These are phyloP conservation scores for Tephrocybe rancida DNA, from an alignment of 768 basidiomycete species.

Conservation along the genomic window DNA sequence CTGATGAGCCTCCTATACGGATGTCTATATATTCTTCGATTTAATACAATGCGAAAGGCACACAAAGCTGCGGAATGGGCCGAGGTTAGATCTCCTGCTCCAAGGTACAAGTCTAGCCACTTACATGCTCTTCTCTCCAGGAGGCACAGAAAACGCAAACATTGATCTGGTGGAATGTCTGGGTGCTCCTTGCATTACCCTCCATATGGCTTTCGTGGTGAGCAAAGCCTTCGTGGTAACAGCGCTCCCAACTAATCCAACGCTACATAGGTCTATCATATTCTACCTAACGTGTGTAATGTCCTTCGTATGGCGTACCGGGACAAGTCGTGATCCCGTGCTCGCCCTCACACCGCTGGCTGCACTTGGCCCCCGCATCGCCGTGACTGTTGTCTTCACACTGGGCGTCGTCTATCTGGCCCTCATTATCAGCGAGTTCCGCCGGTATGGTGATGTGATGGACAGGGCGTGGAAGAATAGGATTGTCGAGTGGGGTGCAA, in stretches of 20 bases:
- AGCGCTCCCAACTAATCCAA: not conserved
- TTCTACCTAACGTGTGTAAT: constrained; percentile 53
- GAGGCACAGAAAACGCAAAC: constrained; percentile 45
- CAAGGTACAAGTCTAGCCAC: not conserved
- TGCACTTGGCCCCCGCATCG: constrained; percentile 54
- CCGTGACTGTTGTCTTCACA: constrained; percentile 51
- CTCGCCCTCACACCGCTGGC: constrained; percentile 34
- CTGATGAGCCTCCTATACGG: constrained; percentile 57
- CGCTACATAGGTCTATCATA: constrained; percentile 46
- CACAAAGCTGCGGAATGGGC: constrained; percentile 65
- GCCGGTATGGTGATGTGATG: constrained; percentile 44
- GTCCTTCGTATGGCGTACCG: constrained; percentile 63
- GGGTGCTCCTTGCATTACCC: constrained; percentile 65
- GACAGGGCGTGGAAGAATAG: constrained; percentile 27
- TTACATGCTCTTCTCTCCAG: constrained; percentile 26
- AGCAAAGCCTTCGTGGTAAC: not conserved
- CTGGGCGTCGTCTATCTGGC: constrained; percentile 57
- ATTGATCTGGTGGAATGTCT: constrained; percentile 56
- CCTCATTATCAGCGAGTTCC: constrained; percentile 53
- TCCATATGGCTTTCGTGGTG: constrained; percentile 64
- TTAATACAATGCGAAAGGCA: constrained; percentile 35
- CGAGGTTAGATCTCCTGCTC: constrained; percentile 33
- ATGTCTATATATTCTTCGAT: constrained; percentile 21
- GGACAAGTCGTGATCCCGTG: constrained; percentile 40
- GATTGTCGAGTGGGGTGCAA: constrained; percentile 9